phyloP scores from a whole-genome alignment of 495 filamentous ascomycete species.

The Aspergillus mulundensis region DNA sequence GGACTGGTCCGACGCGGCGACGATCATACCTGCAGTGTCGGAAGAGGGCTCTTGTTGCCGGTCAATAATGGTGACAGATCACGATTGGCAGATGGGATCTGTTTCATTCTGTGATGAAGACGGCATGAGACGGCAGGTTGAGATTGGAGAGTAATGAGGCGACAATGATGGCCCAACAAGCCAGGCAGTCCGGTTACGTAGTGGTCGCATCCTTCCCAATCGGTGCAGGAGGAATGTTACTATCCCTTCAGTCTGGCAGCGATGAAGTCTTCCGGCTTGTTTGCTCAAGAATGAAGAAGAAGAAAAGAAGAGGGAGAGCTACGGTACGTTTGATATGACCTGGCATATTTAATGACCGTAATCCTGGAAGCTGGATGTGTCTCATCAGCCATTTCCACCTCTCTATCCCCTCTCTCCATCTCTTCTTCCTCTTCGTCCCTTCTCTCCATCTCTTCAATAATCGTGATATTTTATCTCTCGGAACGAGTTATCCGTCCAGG shows the following conservation, averaged over 20 bases:
- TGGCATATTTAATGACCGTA: not conserved
- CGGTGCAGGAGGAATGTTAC: not conserved
- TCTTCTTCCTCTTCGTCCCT: not conserved
- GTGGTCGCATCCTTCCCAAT: conserved; percentile 5
- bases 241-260: not conserved
- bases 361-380: not conserved
- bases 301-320: not conserved
- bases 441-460: not conserved
- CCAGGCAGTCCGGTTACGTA: not conserved
- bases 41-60: not conserved
- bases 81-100: not conserved
- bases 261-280: not conserved
- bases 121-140: not conserved
- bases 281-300: not conserved
- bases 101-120: not conserved
- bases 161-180: not conserved
- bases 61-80: not conserved
- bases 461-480: not conserved
- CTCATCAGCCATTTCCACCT: not conserved
- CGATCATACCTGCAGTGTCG: not conserved
- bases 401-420: not conserved
- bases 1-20: not conserved
- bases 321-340: not conserved
- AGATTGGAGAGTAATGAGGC: not conserved
- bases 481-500: not conserved